Base-by-base conservation (phyloP, 1,284 basidiomycete genomes). In the Irpex sp. region DNA sequence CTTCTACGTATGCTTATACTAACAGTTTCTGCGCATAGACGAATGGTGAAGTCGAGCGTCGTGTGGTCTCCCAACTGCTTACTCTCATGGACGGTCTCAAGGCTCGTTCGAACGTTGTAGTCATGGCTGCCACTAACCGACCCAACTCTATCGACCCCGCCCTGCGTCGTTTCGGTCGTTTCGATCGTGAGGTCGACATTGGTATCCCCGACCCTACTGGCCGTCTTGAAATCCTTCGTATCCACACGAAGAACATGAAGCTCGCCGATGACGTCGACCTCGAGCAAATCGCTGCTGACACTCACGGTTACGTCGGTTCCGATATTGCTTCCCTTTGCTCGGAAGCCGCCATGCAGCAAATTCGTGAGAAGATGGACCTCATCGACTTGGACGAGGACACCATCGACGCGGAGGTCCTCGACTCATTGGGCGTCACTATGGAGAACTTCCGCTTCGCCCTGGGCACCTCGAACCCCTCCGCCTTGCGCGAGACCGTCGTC, bases 241-340 rank as follows among this genome's bases (percentile, higher is more conserved):
- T 99, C 69, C 97, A 98, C 83, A 99, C 97, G 64, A 99, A 98
- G 89, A 99, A 99, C 84, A 99, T 99, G 97, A 99, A 98, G 81
- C 85, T 99, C 54, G 87, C 79, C n/a, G 96, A 98, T 64, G 97
- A 99, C 72, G 97, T 99, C 57, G 97, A 99, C 72, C 86, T 99
- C 62, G 97, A 99, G 77, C 94, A 97, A 88, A 98, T 99, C 71
- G 97, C 97, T 59, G 95, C 96, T 58, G 97, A 99, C 77, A 99
- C 97, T 3, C 97, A 99, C 77, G 97, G 97, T 77, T 99, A 99
- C 75, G 97, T 99, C 72, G 97, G 97, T 76, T 97, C 97, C 52
- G 97, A 99, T 83, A 78, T 99, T 65, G 97, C 97, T 9, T 93
- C 97, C 6, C 86, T 99, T 36, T 98, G 96, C 77, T 97, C 95